Conservation (phyloP, 805 yeast genomes). For the Barnettozyma salicaria region DNA sequence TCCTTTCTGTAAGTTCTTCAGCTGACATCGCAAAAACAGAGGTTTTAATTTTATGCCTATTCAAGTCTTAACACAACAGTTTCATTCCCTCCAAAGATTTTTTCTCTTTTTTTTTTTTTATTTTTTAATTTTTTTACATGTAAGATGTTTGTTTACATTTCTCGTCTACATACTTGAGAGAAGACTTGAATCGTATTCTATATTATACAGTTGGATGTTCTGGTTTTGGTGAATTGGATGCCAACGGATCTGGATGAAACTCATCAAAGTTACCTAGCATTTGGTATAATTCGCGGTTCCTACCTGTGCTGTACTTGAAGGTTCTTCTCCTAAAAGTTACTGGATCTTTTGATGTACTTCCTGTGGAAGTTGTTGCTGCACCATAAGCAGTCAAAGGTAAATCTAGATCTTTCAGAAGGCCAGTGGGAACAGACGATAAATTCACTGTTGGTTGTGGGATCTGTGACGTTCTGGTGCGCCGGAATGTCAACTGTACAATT, state of each 20-base stretch:
- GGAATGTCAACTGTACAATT: conserved; percentile 7
- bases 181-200: too few species aligned
- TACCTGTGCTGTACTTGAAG: conserved; percentile 8
- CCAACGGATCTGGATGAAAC: conserved; percentile 6
- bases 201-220: too few species aligned
- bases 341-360: conserved; percentile 3
- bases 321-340: conserved; percentile 8
- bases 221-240: background rate
- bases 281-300: conserved; percentile 10
- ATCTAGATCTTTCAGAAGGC: background rate
- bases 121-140: too few species aligned
- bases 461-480: conserved; percentile 1
- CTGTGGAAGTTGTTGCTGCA: conserved; percentile 4
- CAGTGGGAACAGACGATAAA: background rate
- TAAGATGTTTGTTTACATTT: too few species aligned
- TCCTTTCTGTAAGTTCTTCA: conserved; percentile 6
- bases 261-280: conserved; percentile 17
- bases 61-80: too few species aligned
- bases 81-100: too few species aligned
- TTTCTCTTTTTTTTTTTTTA: background rate
- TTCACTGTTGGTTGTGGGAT: conserved; percentile 4
- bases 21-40: conserved; percentile 12
- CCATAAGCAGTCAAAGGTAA: background rate
- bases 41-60: too few species aligned
- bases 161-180: too few species aligned